Evolutionary conservation across 371 early-diverging fungal species (phyloP).

Genomic region (Rhizomucor miehei): DNA sequence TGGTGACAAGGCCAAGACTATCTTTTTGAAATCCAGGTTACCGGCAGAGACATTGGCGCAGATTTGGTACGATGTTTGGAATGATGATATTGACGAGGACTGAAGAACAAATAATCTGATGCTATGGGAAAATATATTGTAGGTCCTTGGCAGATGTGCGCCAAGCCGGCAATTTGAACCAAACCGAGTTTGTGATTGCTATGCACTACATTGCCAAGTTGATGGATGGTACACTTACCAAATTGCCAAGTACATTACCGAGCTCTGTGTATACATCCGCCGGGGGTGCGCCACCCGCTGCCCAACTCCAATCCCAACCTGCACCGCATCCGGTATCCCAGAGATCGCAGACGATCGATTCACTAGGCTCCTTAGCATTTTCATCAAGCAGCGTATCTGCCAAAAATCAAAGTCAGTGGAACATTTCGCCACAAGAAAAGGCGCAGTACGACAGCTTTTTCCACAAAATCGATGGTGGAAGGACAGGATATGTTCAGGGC

Average conservation of each 20-base stretch:
- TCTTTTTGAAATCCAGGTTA: conserved; percentile 43
- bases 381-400: conserved; percentile 6
- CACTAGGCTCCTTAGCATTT: conserved; percentile 42
- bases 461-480: conserved; percentile 58
- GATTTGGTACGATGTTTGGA: conserved; percentile 37
- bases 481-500: conserved; percentile 30
- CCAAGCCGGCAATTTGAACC: conserved; percentile 61
- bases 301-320: not conserved
- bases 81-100: not conserved
- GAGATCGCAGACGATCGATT: conserved; percentile 33
- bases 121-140: conserved; percentile 2
- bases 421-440: conserved; percentile 67
- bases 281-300: conserved; percentile 17
- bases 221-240: conserved; percentile 66
- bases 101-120: not conserved
- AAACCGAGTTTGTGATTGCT: conserved; percentile 76
- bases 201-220: conserved; percentile 79
- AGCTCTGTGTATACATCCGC: conserved; percentile 58
- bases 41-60: conserved; percentile 38
- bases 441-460: conserved; percentile 71
- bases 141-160: conserved; percentile 74
- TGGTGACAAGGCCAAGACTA: conserved; percentile 32
- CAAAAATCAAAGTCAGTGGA: conserved; percentile 55
- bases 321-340: conserved; percentile 7
- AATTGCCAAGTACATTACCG: conserved; percentile 62